Percentiles rank a stretch among this genome's conserved stretches.
These are phyloP conservation scores for Tulasnella sp. DNA, from an alignment of 768 basidiomycete species.

Conservation along the genomic window DNA sequence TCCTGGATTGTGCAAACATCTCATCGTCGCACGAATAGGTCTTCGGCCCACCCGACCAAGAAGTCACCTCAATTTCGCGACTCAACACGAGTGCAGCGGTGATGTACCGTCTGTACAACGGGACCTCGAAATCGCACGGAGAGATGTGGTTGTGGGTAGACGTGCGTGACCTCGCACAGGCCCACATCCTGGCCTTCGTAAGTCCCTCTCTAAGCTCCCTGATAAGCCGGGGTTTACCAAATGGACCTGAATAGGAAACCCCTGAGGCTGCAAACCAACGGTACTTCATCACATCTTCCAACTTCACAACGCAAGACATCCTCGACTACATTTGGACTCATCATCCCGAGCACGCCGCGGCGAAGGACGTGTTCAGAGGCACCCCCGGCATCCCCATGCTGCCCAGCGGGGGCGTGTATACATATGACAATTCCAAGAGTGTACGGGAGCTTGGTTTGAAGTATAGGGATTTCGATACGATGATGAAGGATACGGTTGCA, in stretches of 20 bases:
- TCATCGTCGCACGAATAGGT: not conserved
- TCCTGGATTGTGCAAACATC: too few relatives aligned
- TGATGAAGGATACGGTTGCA: slow-evolving; percentile 1
- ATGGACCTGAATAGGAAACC: not conserved
- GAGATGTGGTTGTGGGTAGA: slow-evolving; percentile 21
- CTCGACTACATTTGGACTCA: slow-evolving; percentile 12
- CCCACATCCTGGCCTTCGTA: slow-evolving; percentile 23
- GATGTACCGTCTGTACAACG: slow-evolving; percentile 7
- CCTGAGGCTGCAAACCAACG: slow-evolving; percentile 13
- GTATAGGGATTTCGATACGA: not conserved
- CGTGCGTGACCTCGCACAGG: slow-evolving; percentile 24
- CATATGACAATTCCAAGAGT: slow-evolving; percentile 11
- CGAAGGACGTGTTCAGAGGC: not conserved
- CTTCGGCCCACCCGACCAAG: slow-evolving; percentile 16
- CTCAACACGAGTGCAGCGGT: slow-evolving; percentile 4
- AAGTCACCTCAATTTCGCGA: slow-evolving; percentile 3
- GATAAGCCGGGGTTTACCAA: not conserved
- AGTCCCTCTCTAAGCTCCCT: not conserved
- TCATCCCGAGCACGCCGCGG: slow-evolving; percentile 10
- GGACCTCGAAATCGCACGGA: not conserved
- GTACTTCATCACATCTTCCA: slow-evolving; percentile 8
- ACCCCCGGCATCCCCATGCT: not conserved
- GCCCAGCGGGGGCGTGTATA: slow-evolving; percentile 5
- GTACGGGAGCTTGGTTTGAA: not conserved
- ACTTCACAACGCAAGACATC: slow-evolving; percentile 4